Evolutionary conservation across 1,284 basidiomycete species (phyloP).

Genomic region (Heliocybe sulcata): DNA sequence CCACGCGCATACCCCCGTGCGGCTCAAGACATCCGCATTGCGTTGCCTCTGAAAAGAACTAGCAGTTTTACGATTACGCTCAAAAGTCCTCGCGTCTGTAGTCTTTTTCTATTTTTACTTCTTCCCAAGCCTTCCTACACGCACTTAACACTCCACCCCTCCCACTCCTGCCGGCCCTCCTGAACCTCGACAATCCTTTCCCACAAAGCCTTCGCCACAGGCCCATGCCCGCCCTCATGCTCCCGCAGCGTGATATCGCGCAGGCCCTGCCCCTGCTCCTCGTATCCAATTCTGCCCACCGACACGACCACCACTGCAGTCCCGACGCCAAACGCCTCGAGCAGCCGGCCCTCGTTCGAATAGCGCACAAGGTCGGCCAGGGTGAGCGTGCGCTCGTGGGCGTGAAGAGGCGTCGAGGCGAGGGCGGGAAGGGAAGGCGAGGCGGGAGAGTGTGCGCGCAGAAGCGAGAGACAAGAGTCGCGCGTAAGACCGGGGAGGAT

Average conservation of each 20-base stretch:
- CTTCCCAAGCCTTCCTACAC: background rate
- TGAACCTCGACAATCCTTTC: constrained; percentile 57
- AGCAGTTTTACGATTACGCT: no score
- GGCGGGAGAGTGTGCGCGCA: constrained; percentile 33
- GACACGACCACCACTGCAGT: constrained; percentile 62
- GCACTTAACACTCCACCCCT: constrained; percentile 46
- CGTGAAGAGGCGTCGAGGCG: constrained; percentile 33
- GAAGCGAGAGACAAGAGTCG: constrained; percentile 59
- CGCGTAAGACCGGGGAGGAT: constrained; percentile 75
- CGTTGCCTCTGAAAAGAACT: no score
- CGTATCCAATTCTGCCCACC: constrained; percentile 47
- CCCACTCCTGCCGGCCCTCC: constrained; percentile 47
- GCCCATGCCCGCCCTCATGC: constrained; percentile 35
- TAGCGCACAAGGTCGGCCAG: constrained; percentile 53
- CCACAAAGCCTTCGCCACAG: constrained; percentile 49
- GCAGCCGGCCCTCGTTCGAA: constrained; percentile 39
- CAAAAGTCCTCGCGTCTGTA: no score
- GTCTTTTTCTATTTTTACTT: background rate
- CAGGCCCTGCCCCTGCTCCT: background rate
- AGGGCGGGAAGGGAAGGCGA: constrained; percentile 30
- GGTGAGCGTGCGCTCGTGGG: constrained; percentile 53
- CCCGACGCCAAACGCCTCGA: constrained; percentile 71
- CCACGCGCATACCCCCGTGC: no score
- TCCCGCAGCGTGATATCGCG: constrained; percentile 43
- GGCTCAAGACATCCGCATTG: no score